Evolutionary conservation across 2,329 filamentous ascomycete species (phyloP).

Genomic region (Pseudofabraea citricarpa): DNA sequence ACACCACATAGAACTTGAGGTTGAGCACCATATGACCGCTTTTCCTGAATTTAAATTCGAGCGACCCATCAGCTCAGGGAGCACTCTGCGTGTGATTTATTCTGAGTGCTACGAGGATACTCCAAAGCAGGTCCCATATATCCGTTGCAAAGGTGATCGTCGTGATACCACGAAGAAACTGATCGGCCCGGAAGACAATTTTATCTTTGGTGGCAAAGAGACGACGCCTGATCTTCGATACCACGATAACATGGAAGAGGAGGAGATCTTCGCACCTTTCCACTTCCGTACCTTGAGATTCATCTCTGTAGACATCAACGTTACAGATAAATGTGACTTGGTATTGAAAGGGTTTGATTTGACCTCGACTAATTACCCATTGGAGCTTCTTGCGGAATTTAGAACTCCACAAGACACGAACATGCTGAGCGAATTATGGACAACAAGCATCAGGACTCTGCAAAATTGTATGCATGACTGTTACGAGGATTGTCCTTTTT

Average conservation of each 20-base stretch:
- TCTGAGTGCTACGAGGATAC: constrained; percentile 30
- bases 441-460: constrained; percentile 27
- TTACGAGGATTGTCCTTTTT: constrained; percentile 24
- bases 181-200: constrained; percentile 33
- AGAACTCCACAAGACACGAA: constrained; percentile 10
- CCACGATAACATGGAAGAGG: constrained; percentile 12
- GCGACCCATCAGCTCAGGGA: constrained; percentile 1
- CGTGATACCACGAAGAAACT: constrained; percentile 26
- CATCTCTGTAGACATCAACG: constrained; percentile 25
- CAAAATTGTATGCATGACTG: constrained; percentile 30
- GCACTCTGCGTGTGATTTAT: constrained; percentile 22
- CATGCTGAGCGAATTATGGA: constrained; percentile 16
- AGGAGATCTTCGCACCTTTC: constrained; percentile 31
- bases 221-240: too few species aligned
- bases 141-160: constrained; percentile 33
- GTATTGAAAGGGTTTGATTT: constrained; percentile 22
- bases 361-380: constrained; percentile 32
- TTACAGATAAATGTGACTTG: constrained; percentile 19
- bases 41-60: constrained; percentile 18
- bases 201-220: too few species aligned
- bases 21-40: constrained; percentile 24
- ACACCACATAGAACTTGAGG: constrained; percentile 22
- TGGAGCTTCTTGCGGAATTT: constrained; percentile 25
- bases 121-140: constrained; percentile 33
- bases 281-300: constrained; percentile 37